Percentiles rank a stretch among this genome's conserved stretches.
phyloP scores from a whole-genome alignment of 2,329 filamentous ascomycete genomes.

The Cytospora piceicola region DNA sequence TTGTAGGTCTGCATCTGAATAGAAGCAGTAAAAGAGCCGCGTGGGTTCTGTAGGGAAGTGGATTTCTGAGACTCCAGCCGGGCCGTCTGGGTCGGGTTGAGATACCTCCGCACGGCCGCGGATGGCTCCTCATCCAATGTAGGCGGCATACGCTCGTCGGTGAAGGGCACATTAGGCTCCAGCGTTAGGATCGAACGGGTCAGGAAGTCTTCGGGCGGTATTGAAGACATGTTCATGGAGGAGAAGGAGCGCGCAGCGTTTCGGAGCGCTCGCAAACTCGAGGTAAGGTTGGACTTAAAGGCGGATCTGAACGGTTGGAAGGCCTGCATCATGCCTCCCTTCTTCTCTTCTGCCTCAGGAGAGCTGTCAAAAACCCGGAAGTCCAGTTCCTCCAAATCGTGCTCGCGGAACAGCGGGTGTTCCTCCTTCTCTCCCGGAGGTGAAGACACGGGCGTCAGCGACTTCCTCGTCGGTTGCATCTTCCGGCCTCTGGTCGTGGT shows the following conservation, averaged over 20 bases:
- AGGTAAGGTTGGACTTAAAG: constrained; percentile 72
- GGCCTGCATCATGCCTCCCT: constrained; percentile 30
- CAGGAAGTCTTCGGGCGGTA: constrained; percentile 68
- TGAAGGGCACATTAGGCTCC: constrained; percentile 67
- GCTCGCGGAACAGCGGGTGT: constrained; percentile 53
- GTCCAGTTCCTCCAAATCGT: constrained; percentile 51
- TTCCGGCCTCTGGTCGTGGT: constrained; percentile 48
- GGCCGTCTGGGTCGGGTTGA: constrained; percentile 63
- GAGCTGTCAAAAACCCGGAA: constrained; percentile 49
- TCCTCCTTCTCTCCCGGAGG: constrained; percentile 56
- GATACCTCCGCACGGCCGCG: constrained; percentile 67
- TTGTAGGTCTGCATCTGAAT: constrained; percentile 76
- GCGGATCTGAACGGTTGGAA: constrained; percentile 57
- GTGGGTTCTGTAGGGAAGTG: constrained; percentile 33
- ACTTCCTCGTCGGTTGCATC: constrained; percentile 50
- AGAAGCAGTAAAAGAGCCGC: constrained; percentile 60
- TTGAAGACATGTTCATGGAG: constrained; percentile 63
- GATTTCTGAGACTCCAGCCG: constrained; percentile 47
- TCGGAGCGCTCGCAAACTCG: constrained; percentile 65
- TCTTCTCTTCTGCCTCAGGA: constrained; percentile 38
- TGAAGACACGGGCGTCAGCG: constrained; percentile 59
- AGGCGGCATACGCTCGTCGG: constrained; percentile 68
- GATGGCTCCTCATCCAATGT: constrained; percentile 66
- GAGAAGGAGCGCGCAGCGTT: constrained; percentile 68
- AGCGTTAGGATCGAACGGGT: constrained; percentile 70